Conservation (phyloP, 148 eudicot genomes). For the Beta vulgaris region DNA sequence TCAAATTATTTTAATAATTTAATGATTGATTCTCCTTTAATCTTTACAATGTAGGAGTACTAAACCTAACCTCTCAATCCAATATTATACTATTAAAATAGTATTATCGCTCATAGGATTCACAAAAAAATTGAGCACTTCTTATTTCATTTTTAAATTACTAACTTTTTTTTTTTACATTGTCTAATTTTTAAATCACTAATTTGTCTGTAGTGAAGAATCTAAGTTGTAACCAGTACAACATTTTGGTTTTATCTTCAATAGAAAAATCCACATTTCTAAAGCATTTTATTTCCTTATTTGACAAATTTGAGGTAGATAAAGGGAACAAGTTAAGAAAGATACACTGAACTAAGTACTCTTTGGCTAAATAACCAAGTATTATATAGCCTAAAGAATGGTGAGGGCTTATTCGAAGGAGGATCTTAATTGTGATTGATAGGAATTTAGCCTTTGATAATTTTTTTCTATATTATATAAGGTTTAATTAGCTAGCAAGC, state of each 20-base stretch:
- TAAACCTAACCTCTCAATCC: too few species aligned
- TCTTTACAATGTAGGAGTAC: not conserved
- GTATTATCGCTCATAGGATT: not conserved
- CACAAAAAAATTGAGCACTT: not conserved
- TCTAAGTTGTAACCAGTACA: not conserved
- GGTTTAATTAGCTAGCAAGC: too few species aligned
- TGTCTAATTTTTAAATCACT: too few species aligned
- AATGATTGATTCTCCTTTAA: conserved; percentile 12
- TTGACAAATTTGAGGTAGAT: conserved; percentile 24
- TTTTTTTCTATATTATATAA: too few species aligned
- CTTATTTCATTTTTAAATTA: not conserved
- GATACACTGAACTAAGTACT: conserved; percentile 4
- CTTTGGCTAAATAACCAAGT: not conserved
- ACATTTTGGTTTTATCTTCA: too few species aligned
- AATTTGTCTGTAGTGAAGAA: too few species aligned
- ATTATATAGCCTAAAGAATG: too few species aligned
- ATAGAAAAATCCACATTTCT: not conserved
- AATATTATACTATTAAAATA: too few species aligned
- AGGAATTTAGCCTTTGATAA: too few species aligned
- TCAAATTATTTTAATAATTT: not conserved
- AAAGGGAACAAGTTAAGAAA: not conserved
- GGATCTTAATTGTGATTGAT: too few species aligned
- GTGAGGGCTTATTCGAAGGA: too few species aligned
- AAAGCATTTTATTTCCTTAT: conserved; percentile 25
- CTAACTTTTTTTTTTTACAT: not conserved